Base-by-base conservation (phyloP, 2,329 filamentous ascomycete genomes). In the Plectosphaerella sp. region DNA sequence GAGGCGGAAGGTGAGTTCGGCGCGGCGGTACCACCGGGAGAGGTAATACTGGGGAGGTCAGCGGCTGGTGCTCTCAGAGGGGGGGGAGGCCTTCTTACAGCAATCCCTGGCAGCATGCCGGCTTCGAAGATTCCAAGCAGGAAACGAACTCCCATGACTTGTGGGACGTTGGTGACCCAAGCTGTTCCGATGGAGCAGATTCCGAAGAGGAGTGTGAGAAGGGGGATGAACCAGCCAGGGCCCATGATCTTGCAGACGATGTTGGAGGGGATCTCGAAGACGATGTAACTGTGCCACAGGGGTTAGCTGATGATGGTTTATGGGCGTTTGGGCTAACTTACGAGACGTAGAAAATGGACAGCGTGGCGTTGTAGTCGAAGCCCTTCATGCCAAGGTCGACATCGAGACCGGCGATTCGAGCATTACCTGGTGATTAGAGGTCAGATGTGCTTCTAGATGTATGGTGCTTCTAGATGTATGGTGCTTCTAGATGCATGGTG, bases 11-110 rank as follows among this genome's bases (percentile, higher is more conserved):
- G 78, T 74, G 42, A 75, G 70, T 59, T 79, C 75, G 55, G 74
- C 69, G 24, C 74, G 66, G 51, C 71, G 72, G 61, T 80, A 79
- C 61, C 75, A 79, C 61, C 72, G 73, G 16, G 72, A 74, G 1
- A 73, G 73, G 22, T 77, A 61, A 59, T 76, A 76, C 28, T 33
- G 28, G 11, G 11, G 28, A 7, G 28, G 28, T 33, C 28, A 33
- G 28, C 11, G 4, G 11, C 8, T 3, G 11, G 2, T 9, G 8
- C 8, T 9, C 8, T 33, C 8, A 3, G 28, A 7, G 28, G 8
- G 2, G 28, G 28, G 28, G 8, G 28, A 22, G 5, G 5, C 11
- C 11, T 28, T 5, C 25, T 28, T 12, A 33, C 28, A 28, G 76
- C 67, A 52, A 73, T 71, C 11, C 63, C 63, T 2, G 63, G 63